Base-by-base conservation (phyloP, 441 rosid species). In the Aquilaria agallochum region DNA sequence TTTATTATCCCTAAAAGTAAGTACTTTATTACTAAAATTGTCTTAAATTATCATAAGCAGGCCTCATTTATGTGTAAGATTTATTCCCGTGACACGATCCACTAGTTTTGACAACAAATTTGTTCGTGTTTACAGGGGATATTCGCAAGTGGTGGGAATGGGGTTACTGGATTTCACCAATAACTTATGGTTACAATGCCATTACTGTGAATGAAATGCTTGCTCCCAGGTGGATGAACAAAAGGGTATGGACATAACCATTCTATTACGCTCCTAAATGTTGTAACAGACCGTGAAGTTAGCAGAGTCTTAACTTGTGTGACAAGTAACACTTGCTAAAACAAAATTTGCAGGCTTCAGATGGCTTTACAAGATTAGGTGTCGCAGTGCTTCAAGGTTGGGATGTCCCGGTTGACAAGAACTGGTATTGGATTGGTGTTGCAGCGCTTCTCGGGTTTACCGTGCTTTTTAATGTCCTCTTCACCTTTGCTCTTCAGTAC, bases 381-480 rank as follows among this genome's bases (percentile, higher is more conserved):
- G 52, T 78, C 31, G 76, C 73, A 36, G 80, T 94, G 56, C 90
- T 94, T 46, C 20, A 73, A 32, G 76, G 49, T 60, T 80, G 77
- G 59, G 88, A 75, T 62, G 64, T 91, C 13, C 76, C 66, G 12
- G 55, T 73, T 8, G 75, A 83, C 6, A 66, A 63, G 48, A 72
- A 89, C 60, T 91, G 97, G 97, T 94, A 76, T 58, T 94, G 97
- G 99, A 89, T 94, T 49, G 92, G 96, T 0, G 80, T 63, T 31
- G 89, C 73, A 50, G 87, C 88, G 27, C 79, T 86, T 63, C 0
- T 81, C 0, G 97, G 94, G 7, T 94, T 89, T 61, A 52, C 67
- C 9, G 36, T 89, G 62, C 67, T 91, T 63, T 85, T 83, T 74
- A 91, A 91, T 61, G 63, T 80, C 67, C 81, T 89, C 57, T 91